A percentile compares a stretch with the other conserved stretches of the same genome.
Evolutionary conservation across 352 stramenopile species (phyloP).

Genomic region (Aphanomyces invadans): DNA sequence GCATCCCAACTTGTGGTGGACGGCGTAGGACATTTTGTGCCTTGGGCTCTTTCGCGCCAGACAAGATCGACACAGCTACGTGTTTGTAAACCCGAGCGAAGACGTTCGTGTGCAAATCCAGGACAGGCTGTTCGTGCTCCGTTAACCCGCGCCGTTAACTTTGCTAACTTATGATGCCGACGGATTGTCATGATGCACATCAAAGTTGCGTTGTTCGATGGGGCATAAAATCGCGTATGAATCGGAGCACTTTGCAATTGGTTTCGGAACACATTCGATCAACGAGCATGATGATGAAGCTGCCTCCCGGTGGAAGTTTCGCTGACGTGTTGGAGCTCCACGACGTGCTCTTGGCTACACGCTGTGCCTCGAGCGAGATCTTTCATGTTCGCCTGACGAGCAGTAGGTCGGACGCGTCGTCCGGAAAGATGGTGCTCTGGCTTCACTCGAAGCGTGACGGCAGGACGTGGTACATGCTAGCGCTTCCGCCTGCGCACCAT

Average conservation of each 20-base stretch:
- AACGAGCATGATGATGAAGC: too few relatives aligned
- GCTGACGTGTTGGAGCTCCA: too few relatives aligned
- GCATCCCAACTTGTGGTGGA: too few relatives aligned
- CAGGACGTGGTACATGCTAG: background rate
- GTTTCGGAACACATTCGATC: too few relatives aligned
- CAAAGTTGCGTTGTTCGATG: background rate
- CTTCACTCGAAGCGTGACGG: background rate
- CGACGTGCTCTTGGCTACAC: too few relatives aligned
- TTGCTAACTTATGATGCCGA: too few relatives aligned
- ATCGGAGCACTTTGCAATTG: too few relatives aligned
- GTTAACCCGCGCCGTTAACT: background rate
- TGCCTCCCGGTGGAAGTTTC: too few relatives aligned
- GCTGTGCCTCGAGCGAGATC: background rate
- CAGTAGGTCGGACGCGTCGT: background rate
- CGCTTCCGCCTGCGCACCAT: background rate
- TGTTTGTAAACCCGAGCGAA: slow-evolving; percentile 48
- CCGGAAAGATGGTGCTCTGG: background rate
- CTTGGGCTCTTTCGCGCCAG: slow-evolving; percentile 45
- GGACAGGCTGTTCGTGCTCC: slow-evolving; percentile 10
- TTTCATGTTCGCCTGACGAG: background rate
- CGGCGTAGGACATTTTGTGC: slow-evolving; percentile 50
- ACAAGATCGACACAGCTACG: slow-evolving; percentile 38
- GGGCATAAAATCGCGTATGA: too few relatives aligned
- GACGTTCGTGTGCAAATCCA: background rate
- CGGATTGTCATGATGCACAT: background rate